These are phyloP conservation scores for Aspergillus biplanus DNA, from an alignment of 495 filamentous ascomycete genomes.

Conservation along the genomic window DNA sequence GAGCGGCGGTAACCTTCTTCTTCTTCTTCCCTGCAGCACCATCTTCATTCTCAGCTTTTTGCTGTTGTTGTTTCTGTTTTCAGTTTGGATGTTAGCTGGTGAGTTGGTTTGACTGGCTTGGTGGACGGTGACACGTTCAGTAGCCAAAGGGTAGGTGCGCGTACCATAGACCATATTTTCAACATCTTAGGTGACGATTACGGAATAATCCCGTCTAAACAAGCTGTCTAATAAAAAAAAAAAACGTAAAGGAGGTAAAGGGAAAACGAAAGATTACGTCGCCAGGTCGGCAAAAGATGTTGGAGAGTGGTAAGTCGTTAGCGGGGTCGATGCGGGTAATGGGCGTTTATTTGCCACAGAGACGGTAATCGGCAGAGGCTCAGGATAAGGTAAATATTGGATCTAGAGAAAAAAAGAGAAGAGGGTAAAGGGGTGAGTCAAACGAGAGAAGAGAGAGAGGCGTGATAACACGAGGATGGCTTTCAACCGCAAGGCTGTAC, in stretches of 20 bases:
- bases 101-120: not conserved
- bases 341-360: not conserved
- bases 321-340: not conserved
- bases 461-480: not conserved
- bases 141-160: constrained; percentile 19
- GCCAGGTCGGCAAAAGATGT: not conserved
- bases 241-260: not conserved
- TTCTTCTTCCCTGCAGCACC: constrained; percentile 80
- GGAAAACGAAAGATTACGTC: not conserved
- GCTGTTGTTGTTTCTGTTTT: constrained; percentile 80
- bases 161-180: constrained; percentile 99
- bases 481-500: not conserved
- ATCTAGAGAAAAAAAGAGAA: too few relatives aligned
- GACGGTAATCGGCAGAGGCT: too few relatives aligned
- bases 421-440: too few relatives aligned
- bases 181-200: constrained; percentile 68
- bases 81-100: not conserved
- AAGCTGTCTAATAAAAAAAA: not conserved
- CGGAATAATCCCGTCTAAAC: not conserved
- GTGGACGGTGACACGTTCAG: not conserved
- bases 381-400: too few relatives aligned
- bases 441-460: not conserved
- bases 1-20: constrained; percentile 97
- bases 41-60: constrained; percentile 88
- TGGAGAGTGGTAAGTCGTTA: not conserved